phyloP scores from a whole-genome alignment of 768 basidiomycete species.

The Termitomyces sp. region DNA sequence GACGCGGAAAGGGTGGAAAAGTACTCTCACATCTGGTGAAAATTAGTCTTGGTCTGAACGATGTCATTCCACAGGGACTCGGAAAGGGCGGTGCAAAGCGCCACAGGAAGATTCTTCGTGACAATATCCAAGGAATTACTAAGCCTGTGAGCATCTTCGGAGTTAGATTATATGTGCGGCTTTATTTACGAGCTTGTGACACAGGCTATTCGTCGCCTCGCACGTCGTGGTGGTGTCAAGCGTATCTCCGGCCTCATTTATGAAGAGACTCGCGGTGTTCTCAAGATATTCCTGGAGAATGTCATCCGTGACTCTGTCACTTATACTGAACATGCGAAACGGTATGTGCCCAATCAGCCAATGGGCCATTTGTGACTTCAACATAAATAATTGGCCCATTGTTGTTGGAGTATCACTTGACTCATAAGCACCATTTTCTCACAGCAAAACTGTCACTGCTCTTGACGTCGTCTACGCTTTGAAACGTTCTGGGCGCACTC shows the following conservation, averaged over 20 bases:
- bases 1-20: constrained; percentile 78
- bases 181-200: constrained; percentile 26
- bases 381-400: background rate
- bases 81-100: constrained; percentile 79
- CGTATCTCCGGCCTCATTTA: constrained; percentile 73
- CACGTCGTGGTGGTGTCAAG: constrained; percentile 82
- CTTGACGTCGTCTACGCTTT: constrained; percentile 79
- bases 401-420: background rate
- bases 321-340: constrained; percentile 91
- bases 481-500: constrained; percentile 70
- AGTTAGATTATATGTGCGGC: background rate
- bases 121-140: constrained; percentile 70
- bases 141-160: background rate
- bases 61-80: constrained; percentile 44
- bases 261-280: constrained; percentile 78
- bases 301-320: constrained; percentile 47
- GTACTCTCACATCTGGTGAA: constrained; percentile 21
- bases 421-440: constrained; percentile 4
- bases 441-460: constrained; percentile 78
- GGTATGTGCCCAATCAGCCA: constrained; percentile 27
- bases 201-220: constrained; percentile 76
- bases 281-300: constrained; percentile 67
- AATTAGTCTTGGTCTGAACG: background rate
- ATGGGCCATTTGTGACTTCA: background rate
- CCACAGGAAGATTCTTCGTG: constrained; percentile 76